Evolutionary conservation across 352 stramenopile genomes (phyloP), one percentile per base, ranked within the genome.

Genomic region (Globisporangium megalacanthum): DNA sequence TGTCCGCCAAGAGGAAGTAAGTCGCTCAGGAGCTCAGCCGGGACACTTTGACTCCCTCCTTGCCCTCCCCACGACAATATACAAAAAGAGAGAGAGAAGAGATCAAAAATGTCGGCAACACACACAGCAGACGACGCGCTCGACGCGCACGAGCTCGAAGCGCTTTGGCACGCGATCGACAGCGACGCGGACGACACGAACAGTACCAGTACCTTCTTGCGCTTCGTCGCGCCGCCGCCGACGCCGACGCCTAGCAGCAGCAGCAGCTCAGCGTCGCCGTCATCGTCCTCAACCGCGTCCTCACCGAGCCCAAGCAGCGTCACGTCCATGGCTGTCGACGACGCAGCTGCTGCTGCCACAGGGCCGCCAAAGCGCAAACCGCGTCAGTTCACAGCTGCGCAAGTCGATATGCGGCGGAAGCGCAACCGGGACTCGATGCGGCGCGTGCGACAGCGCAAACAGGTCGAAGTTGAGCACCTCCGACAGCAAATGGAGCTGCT

Each of bases 391-490:
- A 58, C 52, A 3, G 25, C 52, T 5, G 52, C 44, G 19, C 49
- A 51, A 14, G 39, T 53, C 25, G 65, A 66, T 9, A 29, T 45
- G 19, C 61, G 65, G 17, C 66, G 66, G 5, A 58, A 60, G 56
- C 66, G 66, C 53, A 73, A 73, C 45, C 62, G 66, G 15, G 66
- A 73, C 46, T 65, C 62, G 54, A 73, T 73, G 66, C 66, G 59
- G 4, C 66, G 62, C 39, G 66, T 62, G 49, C 61, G 66, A 6
- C 51, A 49, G 50, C 62, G 66, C 39, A 63, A 70, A 48, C 58
- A 61, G 20, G 51, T 56, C 33, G 56, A 49, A 1, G 39, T 62
- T 9, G 47, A 54, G 15, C 20, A 52, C 15, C 41, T 66, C 52
- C 60, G 59, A 22, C 36, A 60, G 35, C 54, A 54, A 5, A 58